A percentile compares a stretch with the other conserved stretches of the same genome.
These are phyloP conservation scores for Roridomyces roridus DNA, from an alignment of 768 basidiomycete species.

Conservation along the genomic window DNA sequence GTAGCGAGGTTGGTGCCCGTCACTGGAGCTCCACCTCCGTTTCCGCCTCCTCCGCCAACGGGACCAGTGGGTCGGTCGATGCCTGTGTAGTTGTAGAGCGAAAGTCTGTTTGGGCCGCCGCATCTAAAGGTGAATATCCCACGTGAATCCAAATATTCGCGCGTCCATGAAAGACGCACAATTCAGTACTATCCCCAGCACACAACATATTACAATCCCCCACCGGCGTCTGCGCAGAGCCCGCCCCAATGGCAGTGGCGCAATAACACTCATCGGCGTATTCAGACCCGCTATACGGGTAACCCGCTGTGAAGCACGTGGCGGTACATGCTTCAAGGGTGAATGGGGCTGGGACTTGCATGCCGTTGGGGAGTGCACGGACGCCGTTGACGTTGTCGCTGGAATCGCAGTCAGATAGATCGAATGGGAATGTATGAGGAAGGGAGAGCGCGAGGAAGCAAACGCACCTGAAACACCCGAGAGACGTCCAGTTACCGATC, in stretches of 20 bases:
- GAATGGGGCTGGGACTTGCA: conserved; percentile 53
- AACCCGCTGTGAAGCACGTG: conserved; percentile 64
- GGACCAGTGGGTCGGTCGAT: conserved; percentile 48
- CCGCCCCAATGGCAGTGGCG: conserved; percentile 48
- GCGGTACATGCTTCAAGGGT: conserved; percentile 64
- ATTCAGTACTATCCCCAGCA: conserved; percentile 62
- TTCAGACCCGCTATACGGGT: conserved; percentile 38
- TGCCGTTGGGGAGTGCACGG: conserved; percentile 47
- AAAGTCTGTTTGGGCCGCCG: conserved; percentile 73
- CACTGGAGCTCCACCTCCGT: conserved; percentile 34
- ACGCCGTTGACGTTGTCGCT: conserved; percentile 54
- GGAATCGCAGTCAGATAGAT: too few relatives aligned
- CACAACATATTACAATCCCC: conserved; percentile 73
- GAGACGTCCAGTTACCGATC: conserved; percentile 69
- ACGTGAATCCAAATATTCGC: not conserved
- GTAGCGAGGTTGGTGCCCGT: conserved; percentile 41
- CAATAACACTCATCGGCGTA: conserved; percentile 59
- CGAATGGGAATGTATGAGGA: too few relatives aligned
- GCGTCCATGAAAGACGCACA: conserved; percentile 25
- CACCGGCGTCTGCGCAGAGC: conserved; percentile 51
- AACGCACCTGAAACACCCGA: conserved; percentile 76
- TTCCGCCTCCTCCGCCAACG: conserved; percentile 43
- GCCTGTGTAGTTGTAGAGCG: conserved; percentile 75
- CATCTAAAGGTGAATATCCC: too few relatives aligned
- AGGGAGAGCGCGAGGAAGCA: conserved; percentile 45